These are phyloP conservation scores for Ilyonectria mors-panacis DNA, from an alignment of 2,329 filamentous ascomycete species.

Conservation along the genomic window DNA sequence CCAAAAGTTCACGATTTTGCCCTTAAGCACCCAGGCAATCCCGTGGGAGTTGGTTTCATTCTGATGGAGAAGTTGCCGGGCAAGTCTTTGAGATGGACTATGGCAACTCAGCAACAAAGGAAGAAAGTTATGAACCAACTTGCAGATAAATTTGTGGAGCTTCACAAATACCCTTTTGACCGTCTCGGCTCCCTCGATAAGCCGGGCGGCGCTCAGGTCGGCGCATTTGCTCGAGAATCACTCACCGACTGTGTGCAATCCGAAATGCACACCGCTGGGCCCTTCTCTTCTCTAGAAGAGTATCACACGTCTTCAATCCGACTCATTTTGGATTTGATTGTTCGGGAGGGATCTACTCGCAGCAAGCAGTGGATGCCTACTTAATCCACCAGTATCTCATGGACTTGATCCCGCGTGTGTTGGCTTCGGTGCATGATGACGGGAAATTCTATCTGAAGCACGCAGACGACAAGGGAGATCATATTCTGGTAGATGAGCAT, in stretches of 20 bases:
- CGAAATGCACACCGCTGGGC: constrained; percentile 51
- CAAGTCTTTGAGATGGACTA: constrained; percentile 54
- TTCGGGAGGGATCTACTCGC: constrained; percentile 53
- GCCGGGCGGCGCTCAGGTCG: constrained; percentile 48
- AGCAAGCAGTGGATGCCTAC: constrained; percentile 54
- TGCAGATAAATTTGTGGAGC: constrained; percentile 56
- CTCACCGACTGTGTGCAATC: constrained; percentile 52
- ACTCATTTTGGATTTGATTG: constrained; percentile 56
- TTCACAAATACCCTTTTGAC: constrained; percentile 55
- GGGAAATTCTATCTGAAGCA: constrained; percentile 60
- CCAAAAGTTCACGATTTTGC: constrained; percentile 57
- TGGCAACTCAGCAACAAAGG: constrained; percentile 51
- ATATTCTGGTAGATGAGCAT: constrained; percentile 62
- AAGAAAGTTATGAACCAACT: constrained; percentile 55
- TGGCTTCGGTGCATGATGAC: constrained; percentile 41
- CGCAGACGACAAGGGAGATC: constrained; percentile 62
- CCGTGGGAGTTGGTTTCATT: constrained; percentile 56
- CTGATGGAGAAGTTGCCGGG: constrained; percentile 60
- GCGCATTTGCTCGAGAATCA: constrained; percentile 56
- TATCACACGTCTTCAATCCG: constrained; percentile 53
- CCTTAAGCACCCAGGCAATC: constrained; percentile 49
- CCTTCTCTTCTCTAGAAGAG: constrained; percentile 53
- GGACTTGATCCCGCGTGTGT: constrained; percentile 52
- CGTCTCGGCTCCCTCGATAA: constrained; percentile 54
- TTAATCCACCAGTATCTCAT: constrained; percentile 59